A percentile compares a stretch with the other conserved stretches of the same genome.
Conservation (phyloP, 352 stramenopile genomes). For the Hyaloperonospora brassicae region DNA sequence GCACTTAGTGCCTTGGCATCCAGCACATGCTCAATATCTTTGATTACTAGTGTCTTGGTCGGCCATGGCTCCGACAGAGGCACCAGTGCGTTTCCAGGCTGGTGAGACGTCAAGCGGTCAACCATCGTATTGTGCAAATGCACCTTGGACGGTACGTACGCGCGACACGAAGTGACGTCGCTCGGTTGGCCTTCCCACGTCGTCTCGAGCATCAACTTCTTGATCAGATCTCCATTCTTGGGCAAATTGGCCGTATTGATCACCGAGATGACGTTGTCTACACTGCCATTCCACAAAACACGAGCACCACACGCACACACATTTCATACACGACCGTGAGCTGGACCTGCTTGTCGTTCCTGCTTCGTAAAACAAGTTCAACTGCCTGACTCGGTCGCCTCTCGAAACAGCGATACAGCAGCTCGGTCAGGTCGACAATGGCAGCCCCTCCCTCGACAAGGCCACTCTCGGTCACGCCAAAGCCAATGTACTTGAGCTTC, state of each 20-base stretch:
- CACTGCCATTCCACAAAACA: background rate
- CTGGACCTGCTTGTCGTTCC: background rate
- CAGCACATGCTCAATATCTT: slow-evolving; percentile 47
- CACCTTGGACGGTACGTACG: slow-evolving; percentile 42
- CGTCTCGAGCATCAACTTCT: slow-evolving; percentile 29
- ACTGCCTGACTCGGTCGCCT: background rate
- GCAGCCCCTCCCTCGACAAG: slow-evolving; percentile 4
- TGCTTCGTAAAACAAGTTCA: background rate
- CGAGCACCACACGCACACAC: no score
- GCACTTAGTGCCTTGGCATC: slow-evolving; percentile 17
- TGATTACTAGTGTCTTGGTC: slow-evolving; percentile 59
- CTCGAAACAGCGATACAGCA: slow-evolving; percentile 37
- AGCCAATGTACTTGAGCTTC: slow-evolving; percentile 40
- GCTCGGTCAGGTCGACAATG: slow-evolving; percentile 35
- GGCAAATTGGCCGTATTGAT: slow-evolving; percentile 82
- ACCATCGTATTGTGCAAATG: slow-evolving; percentile 85
- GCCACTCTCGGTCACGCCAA: slow-evolving; percentile 59
- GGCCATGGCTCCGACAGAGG: slow-evolving; percentile 57
- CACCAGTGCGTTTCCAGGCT: slow-evolving; percentile 36
- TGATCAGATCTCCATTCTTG: slow-evolving; percentile 57
- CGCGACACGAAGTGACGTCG: slow-evolving; percentile 23
- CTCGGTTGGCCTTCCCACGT: slow-evolving; percentile 12
- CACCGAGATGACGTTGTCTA: slow-evolving; percentile 56
- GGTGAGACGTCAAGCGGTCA: slow-evolving; percentile 58
- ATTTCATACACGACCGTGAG: no score